A percentile compares a stretch with the other conserved stretches of the same genome.
Conservation (phyloP, 306 rosid species). For the Crotalaria pallida region DNA sequence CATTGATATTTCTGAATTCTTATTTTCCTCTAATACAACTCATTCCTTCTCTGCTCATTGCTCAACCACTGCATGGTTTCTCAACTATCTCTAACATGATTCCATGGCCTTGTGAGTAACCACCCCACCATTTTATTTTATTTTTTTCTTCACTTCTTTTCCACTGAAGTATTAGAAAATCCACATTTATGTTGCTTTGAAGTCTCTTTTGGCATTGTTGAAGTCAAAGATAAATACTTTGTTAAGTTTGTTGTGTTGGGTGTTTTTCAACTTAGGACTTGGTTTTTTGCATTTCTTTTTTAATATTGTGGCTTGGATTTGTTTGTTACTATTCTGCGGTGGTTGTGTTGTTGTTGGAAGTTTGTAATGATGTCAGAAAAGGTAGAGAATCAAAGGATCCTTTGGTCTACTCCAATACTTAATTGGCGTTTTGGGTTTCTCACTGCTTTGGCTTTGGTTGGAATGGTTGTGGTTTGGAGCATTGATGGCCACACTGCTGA, state of each 20-base stretch:
- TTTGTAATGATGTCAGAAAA: conserved; percentile 66
- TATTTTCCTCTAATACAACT: no score
- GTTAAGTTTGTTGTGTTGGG: neutral
- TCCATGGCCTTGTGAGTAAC: conserved; percentile 16
- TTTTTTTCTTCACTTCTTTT: neutral
- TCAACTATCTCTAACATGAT: neutral
- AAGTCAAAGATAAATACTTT: conserved; percentile 19
- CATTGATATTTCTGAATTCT: no score
- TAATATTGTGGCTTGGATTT: conserved; percentile 16
- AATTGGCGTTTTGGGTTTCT: conserved; percentile 63
- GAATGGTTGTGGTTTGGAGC: conserved; percentile 66
- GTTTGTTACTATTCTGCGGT: conserved; percentile 6
- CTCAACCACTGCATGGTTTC: neutral
- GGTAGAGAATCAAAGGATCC: conserved; percentile 40
- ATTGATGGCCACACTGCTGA: conserved; percentile 49
- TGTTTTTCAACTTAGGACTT: neutral
- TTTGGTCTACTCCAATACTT: conserved; percentile 30
- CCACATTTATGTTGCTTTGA: neutral
- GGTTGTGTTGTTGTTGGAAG: neutral
- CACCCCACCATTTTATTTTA: neutral
- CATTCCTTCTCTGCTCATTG: neutral
- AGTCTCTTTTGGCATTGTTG: conserved; percentile 3
- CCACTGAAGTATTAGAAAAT: neutral
- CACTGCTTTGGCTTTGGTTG: conserved; percentile 45
- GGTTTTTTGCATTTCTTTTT: neutral